Conservation (phyloP, 768 basidiomycete species). For the Mycena metata region DNA sequence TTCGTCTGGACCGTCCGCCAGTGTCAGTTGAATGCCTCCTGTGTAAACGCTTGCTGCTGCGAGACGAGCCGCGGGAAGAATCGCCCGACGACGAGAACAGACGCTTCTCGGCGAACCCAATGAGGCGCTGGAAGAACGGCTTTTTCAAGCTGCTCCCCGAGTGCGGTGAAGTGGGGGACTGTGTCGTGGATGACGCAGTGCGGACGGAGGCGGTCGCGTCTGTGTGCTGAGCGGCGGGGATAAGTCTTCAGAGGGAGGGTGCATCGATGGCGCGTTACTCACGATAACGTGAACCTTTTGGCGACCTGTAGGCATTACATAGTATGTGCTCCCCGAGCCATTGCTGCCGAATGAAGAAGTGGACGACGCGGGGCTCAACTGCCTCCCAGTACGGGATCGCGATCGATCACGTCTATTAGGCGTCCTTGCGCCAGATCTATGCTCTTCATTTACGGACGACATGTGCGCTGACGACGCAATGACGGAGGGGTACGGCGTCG, state of each 20-base stretch:
- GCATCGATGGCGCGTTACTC: constrained; percentile 50
- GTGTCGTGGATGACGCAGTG: constrained; percentile 72
- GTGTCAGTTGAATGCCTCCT: constrained; percentile 65
- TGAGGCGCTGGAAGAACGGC: constrained; percentile 73
- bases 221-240: constrained; percentile 46
- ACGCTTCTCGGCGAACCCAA: constrained; percentile 61
- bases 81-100: constrained; percentile 53
- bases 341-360: constrained; percentile 61
- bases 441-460: constrained; percentile 55
- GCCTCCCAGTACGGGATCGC: constrained; percentile 40
- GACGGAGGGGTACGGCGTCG: constrained; percentile 57
- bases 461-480: constrained; percentile 52
- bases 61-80: constrained; percentile 54
- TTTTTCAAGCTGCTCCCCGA: constrained; percentile 57
- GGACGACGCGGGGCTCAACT: constrained; percentile 47
- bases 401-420: constrained; percentile 45
- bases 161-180: constrained; percentile 66
- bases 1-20: constrained; percentile 34
- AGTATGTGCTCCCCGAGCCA: constrained; percentile 80
- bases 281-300: constrained; percentile 84
- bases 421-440: constrained; percentile 38
- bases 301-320: constrained; percentile 77
- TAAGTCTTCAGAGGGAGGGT: constrained; percentile 35
- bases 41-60: constrained; percentile 54
- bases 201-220: constrained; percentile 61